Conservation (phyloP, 2,329 filamentous ascomycete genomes). For the Proliferodiscus dingleyae region DNA sequence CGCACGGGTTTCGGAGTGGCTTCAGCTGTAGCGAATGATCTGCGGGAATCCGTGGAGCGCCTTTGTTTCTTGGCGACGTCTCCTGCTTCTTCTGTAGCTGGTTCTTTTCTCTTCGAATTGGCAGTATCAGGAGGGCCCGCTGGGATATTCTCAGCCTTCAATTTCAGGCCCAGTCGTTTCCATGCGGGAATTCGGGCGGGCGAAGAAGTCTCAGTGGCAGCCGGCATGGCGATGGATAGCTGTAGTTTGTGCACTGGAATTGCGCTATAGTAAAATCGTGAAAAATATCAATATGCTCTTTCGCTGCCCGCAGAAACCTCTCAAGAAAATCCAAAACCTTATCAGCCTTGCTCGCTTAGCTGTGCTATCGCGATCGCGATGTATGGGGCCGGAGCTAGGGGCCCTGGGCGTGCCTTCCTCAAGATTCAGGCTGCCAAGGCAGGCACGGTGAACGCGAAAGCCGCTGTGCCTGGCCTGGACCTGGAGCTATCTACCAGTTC, state of each 20-base stretch:
- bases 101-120: slow-evolving; percentile 26
- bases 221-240: slow-evolving; percentile 17
- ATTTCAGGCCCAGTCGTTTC: slow-evolving; percentile 55
- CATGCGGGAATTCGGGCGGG: slow-evolving; percentile 46
- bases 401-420: too few species aligned
- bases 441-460: too few species aligned
- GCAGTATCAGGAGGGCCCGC: slow-evolving; percentile 7
- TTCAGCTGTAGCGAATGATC: slow-evolving; percentile 19
- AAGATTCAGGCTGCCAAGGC: too few species aligned
- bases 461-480: too few species aligned
- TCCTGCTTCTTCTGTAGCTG: slow-evolving; percentile 14
- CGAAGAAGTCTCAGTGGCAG: slow-evolving; percentile 16
- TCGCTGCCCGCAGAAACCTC: too few species aligned
- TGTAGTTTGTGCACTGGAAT: slow-evolving; percentile 6
- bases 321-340: too few species aligned
- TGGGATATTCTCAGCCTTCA: slow-evolving; percentile 41
- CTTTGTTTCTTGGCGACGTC: slow-evolving; percentile 26
- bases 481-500: too few species aligned
- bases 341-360: too few species aligned
- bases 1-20: slow-evolving; percentile 24
- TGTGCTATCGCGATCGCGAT: too few species aligned
- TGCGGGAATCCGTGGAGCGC: slow-evolving; percentile 12
- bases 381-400: too few species aligned
- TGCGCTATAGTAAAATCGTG: slow-evolving; percentile 9
- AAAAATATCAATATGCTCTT: too few species aligned